phyloP scores from a whole-genome alignment of 2,329 filamentous ascomycete species.

The Exophiala calicioides region DNA sequence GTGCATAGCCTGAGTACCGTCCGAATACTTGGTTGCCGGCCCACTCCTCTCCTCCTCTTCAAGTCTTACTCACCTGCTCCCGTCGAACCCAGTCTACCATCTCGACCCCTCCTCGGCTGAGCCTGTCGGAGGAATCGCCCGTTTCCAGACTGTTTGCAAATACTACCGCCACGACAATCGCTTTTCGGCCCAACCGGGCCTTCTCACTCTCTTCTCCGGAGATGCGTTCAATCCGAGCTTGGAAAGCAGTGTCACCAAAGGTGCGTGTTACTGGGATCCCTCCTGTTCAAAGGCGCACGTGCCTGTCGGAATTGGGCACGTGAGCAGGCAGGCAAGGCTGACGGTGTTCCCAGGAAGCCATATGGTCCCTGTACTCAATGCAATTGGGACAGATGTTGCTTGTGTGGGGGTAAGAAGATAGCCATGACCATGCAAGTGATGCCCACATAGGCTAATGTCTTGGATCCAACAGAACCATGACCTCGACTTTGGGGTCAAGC shows the following conservation, averaged over 20 bases:
- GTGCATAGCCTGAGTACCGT: no score
- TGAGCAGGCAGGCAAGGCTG: constrained; percentile 6
- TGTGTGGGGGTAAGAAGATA: constrained; percentile 70
- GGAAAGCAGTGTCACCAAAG: constrained; percentile 87
- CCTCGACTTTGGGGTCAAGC: constrained; percentile 83
- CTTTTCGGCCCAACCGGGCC: constrained; percentile 63
- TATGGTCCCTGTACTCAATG: constrained; percentile 84
- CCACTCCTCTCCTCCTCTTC: no score
- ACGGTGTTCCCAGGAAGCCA: constrained; percentile 53
- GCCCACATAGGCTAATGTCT: neutral
- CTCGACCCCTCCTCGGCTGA: constrained; percentile 56
- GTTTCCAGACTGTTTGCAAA: constrained; percentile 77
- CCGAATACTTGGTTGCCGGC: no score
- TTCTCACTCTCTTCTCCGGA: constrained; percentile 83
- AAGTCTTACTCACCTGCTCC: no score
- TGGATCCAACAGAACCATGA: constrained; percentile 77
- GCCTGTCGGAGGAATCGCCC: constrained; percentile 76
- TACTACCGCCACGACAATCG: constrained; percentile 67
- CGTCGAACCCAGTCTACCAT: constrained; percentile 91
- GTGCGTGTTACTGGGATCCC: constrained; percentile 39
- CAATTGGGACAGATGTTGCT: constrained; percentile 74
- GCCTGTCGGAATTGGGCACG: neutral
- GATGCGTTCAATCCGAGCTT: constrained; percentile 91
- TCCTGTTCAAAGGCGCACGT: no score
- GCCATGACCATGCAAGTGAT: neutral